These are phyloP conservation scores for Dendrobium nobile DNA, from an alignment of 106 monocot genomes.

Conservation along the genomic window DNA sequence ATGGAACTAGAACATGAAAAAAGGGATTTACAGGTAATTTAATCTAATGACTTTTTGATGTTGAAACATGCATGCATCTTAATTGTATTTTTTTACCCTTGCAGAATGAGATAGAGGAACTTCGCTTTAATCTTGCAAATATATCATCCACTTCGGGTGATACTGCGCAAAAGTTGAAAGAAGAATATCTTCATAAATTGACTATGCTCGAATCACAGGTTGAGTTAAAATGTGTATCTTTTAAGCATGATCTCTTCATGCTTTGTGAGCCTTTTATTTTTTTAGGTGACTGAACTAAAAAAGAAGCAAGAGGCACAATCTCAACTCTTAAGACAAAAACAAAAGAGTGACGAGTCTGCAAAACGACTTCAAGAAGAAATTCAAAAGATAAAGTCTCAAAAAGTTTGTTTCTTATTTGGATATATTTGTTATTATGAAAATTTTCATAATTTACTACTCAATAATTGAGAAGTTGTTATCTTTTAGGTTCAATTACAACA, in stretches of 20 bases:
- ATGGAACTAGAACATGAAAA: conserved; percentile 90
- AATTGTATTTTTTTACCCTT: neutral
- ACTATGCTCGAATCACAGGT: conserved; percentile 94
- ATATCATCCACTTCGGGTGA: conserved; percentile 65
- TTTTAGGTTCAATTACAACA: conserved; percentile 93
- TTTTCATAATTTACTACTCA: neutral
- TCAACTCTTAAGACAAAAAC: conserved; percentile 87
- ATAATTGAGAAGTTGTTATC: neutral
- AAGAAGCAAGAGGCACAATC: conserved; percentile 94
- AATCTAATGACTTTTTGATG: neutral
- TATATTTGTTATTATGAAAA: neutral
- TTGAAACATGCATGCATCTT: neutral
- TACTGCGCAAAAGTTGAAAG: conserved; percentile 79
- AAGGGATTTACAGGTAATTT: conserved; percentile 58
- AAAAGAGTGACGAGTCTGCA: conserved; percentile 93
- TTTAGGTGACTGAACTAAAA: conserved; percentile 86
- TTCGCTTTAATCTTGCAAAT: conserved; percentile 59
- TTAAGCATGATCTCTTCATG: neutral
- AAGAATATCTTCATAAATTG: conserved; percentile 88
- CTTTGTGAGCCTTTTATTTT: neutral
- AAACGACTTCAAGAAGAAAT: conserved; percentile 90
- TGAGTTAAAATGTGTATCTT: neutral
- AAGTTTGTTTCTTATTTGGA: conserved; percentile 30
- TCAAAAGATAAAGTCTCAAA: conserved; percentile 86
- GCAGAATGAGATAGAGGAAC: conserved; percentile 94